Percentiles rank a stretch among this genome's conserved stretches.
Conservation (phyloP, 768 basidiomycete genomes). For the Mrakia hoshinonis region DNA sequence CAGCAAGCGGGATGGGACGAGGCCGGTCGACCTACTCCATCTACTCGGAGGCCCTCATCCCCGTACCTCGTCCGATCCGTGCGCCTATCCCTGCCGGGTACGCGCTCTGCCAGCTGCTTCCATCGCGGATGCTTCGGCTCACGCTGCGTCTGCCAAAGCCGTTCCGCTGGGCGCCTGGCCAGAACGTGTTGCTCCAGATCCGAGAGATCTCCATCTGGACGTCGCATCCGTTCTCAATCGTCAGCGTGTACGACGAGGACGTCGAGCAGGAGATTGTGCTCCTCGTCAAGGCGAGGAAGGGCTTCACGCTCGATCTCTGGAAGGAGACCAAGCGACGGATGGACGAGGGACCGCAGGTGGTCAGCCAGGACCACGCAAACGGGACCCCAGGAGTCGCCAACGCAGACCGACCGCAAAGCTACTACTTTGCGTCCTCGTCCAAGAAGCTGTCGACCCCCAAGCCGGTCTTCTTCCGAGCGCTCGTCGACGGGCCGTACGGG, state of each 20-base stretch:
- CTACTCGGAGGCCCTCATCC: constrained; percentile 19
- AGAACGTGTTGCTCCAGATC: constrained; percentile 62
- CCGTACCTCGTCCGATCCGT: constrained; percentile 23
- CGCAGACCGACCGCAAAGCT: constrained; percentile 10
- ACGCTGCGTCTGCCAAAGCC: constrained; percentile 53
- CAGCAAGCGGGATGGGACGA: background rate
- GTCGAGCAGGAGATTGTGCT: constrained; percentile 55
- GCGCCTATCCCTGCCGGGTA: constrained; percentile 53
- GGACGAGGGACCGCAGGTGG: constrained; percentile 17
- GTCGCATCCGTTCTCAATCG: constrained; percentile 66
- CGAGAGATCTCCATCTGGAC: constrained; percentile 56
- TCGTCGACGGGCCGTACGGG: constrained; percentile 63
- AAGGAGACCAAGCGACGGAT: constrained; percentile 27
- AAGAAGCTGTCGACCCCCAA: constrained; percentile 26
- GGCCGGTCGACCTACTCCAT: constrained; percentile 10
- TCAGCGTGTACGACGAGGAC: constrained; percentile 52
- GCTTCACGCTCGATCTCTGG: constrained; percentile 63
- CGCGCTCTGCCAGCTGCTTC: constrained; percentile 58
- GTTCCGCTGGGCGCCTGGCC: constrained; percentile 65
- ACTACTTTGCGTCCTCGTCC: constrained; percentile 26
- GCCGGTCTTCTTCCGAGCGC: constrained; percentile 49
- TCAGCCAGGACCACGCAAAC: background rate
- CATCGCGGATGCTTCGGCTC: constrained; percentile 63
- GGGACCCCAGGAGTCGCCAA: constrained; percentile 1
- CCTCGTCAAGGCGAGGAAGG: constrained; percentile 59